These are phyloP conservation scores for Carex parvula DNA, from an alignment of 176 grass and related monocot species.

Conservation along the genomic window DNA sequence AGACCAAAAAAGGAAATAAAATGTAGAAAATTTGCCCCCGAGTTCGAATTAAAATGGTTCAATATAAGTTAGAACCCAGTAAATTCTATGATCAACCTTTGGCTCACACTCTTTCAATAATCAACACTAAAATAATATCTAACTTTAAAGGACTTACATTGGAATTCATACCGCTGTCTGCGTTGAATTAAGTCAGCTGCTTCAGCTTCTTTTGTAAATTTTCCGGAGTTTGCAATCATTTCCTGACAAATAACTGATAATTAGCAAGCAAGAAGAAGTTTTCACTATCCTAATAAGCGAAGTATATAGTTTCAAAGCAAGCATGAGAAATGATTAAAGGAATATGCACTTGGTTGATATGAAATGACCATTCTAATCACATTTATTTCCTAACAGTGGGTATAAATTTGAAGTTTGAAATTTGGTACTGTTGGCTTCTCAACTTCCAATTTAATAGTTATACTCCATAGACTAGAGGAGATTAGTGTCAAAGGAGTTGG, in stretches of 20 bases:
- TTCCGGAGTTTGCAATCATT: constrained; percentile 42
- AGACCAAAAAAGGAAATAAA: neutral
- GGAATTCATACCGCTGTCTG: constrained; percentile 85
- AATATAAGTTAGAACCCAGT: neutral
- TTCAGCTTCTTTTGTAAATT: constrained; percentile 42
- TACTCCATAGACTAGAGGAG: neutral
- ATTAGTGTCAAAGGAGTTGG: neutral
- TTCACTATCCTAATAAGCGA: constrained; percentile 1
- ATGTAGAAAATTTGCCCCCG: neutral
- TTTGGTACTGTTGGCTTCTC: neutral
- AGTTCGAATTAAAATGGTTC: neutral
- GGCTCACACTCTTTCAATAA: neutral
- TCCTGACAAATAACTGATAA: constrained; percentile 38
- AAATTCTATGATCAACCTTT: neutral
- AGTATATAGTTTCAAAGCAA: too few species aligned
- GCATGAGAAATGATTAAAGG: too few species aligned
- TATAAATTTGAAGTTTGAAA: neutral
- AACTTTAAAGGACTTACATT: constrained; percentile 52
- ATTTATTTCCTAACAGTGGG: neutral
- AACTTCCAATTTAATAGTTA: neutral
- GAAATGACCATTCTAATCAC: neutral
- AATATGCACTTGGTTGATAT: neutral
- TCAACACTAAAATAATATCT: neutral
- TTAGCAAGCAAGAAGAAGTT: neutral
- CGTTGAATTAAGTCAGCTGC: constrained; percentile 92